Base-by-base conservation (phyloP, 345 rosid species). In the Combretum micranthum region DNA sequence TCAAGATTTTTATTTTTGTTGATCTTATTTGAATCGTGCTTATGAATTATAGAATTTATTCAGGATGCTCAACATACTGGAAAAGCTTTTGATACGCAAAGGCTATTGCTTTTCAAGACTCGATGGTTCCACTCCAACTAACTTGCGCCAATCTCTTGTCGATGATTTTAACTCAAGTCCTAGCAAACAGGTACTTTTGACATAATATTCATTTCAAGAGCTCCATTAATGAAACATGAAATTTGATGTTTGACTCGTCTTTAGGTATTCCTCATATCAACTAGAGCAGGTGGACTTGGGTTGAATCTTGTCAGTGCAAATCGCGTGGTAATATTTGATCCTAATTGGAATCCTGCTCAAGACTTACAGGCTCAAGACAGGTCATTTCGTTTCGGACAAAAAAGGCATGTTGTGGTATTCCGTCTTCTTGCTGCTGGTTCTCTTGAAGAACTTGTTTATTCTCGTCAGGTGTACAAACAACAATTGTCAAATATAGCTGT, bases 231-330 rank as follows among this genome's bases (percentile, higher is more conserved):
- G 18, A 47, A 50, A 47, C 42, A 32, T 59, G 53, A 53, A 44
- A 32, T 52, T 17, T 44, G 13, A 52, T 65, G 26, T 23, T 49
- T 13, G 9, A 18, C 3, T 65, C 19, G 56, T 15, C 52, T 53
- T 69, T 74, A 91, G 98, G 98, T 88, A 39, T 88, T 92, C 80
- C 81, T 88, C n/a, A 92, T 92, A 80, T 92, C 98, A 53, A 86
- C 97, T 64, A 81, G 95, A 75, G 98, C 97, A 63, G 97, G 98
- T 68, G 98, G 97, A 56, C 89, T 93, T 58, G 99, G 99, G 53
- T 77, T 93, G 74, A 93, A 93, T 83, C 99, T 89, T 62, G 97
- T 85, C 50, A 86, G 96, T 22, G 99, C 97, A 4, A 89, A 93
- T 67, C 89, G 96, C 3, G 97, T 89, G 62, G 94, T 93, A 52